Percentiles rank a stretch among this genome's conserved stretches.
Evolutionary conservation across 1,284 basidiomycete genomes (phyloP).

Genomic region (Schizopora paradoxa): DNA sequence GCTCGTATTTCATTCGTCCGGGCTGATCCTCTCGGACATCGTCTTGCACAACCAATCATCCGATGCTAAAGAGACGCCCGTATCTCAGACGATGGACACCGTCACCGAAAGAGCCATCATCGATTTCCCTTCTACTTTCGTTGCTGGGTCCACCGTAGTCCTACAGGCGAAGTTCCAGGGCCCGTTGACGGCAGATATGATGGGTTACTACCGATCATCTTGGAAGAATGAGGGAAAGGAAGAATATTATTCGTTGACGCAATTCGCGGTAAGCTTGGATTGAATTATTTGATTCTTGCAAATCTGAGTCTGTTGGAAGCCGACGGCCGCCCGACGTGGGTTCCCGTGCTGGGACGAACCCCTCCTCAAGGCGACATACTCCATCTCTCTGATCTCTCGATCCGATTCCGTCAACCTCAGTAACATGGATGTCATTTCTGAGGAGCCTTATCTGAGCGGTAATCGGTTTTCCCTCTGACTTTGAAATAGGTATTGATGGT

Average conservation of each 20-base stretch:
- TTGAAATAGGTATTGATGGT: too few species aligned
- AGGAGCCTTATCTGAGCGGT: constrained; percentile 36
- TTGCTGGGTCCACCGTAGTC: constrained; percentile 59
- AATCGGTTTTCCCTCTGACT: background rate
- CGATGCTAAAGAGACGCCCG: constrained; percentile 47
- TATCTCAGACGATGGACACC: constrained; percentile 49
- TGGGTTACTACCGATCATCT: constrained; percentile 65
- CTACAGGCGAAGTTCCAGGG: constrained; percentile 61
- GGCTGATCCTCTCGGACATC: constrained; percentile 65
- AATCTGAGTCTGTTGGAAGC: too few species aligned
- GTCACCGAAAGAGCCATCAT: constrained; percentile 63
- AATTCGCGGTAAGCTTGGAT: constrained; percentile 72
- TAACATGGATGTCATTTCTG: constrained; percentile 79
- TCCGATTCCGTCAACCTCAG: constrained; percentile 71
- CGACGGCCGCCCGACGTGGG: constrained; percentile 79
- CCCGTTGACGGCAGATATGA: constrained; percentile 62
- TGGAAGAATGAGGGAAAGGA: constrained; percentile 53
- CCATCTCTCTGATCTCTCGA: constrained; percentile 80
- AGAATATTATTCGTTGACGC: constrained; percentile 74
- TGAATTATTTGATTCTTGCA: too few species aligned
- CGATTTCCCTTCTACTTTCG: constrained; percentile 47
- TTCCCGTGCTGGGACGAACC: constrained; percentile 96
- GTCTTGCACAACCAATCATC: constrained; percentile 57
- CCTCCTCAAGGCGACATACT: constrained; percentile 83
- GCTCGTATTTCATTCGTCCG: constrained; percentile 70